Evolutionary conservation across 306 rosid species (phyloP), one percentile per base, ranked within the genome.

Genomic region (Citrullus mucosospermus): DNA sequence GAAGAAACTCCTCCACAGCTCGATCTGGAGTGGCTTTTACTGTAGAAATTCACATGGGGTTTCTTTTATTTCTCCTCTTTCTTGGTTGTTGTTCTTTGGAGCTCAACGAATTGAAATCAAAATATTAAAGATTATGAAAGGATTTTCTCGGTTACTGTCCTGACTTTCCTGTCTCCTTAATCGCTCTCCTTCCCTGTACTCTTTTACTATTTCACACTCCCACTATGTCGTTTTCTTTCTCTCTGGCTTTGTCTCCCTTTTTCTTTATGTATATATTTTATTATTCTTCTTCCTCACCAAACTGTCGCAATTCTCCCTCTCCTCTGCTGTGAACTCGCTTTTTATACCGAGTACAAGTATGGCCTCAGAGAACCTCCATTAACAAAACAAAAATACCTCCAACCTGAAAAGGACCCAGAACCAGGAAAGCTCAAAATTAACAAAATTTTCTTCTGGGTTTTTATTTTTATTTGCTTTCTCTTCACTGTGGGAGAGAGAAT

Each of bases 91-190:
- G 60, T 44, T 85, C 69, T 81, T 83, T 77, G 82, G 81, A 88
- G 82, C 83, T 78, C 83, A 87, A 83, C 76, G 75, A 85, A 63
- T 14, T 6, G 76, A 67, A 36, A 89, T 86, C 92, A 88, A 89
- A 83, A 87, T 86, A 88, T 67, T 78, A 69, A 77, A 22, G 90
- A 90, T 93, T 88, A 85, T 87, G 74, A 75, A 32, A 79, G 80
- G 92, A 88, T 94, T 92, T 92, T 88, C 87, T 82, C 70, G 82
- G 96, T 92, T 89, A 89, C 90, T 90, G 85, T 86, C 72, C 81
- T 90, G 89, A 73, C 78, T 51, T 46, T 73, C 25, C 39, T 73
- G 78, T 73, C 78, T 91, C 96, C 82, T 86, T 15, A 25, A 17
- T 88, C 88, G 81, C 81, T 86, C 54, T 6, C 46, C 65, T 80